Evolutionary conservation across 352 stramenopile genomes (phyloP), one percentile per base, ranked within the genome.

Genomic region (Pythium phragmitis): DNA sequence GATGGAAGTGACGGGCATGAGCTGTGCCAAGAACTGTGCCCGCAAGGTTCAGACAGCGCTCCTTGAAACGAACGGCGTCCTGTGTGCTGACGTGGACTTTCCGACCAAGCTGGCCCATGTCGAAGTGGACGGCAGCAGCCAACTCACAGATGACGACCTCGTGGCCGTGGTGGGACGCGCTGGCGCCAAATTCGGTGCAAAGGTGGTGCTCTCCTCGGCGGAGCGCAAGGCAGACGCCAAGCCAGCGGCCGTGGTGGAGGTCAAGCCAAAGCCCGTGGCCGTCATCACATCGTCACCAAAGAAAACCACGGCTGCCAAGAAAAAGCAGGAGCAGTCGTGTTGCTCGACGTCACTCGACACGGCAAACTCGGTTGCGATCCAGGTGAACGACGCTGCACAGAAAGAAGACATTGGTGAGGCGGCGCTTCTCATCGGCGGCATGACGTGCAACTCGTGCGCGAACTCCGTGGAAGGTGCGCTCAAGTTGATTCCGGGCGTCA

Each of bases 381-480:
- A 43, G 28, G 58, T 65, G 23, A 43, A 66, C 36, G 56, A 23
- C 2, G 3, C 34, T 13, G 11, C 34, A 41, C 7, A 16, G 12
- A 66, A 70, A 53, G 76, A 65, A 52, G 76, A 94, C 37, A 72
- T 91, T 59, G 77, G 72, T 12, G 74, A 93, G 33, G 83, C 73
- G 2, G 81, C 82, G 33, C 62, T 96, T 48, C 52, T 93, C 28
- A 68, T 96, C 17, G 85, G 76, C 16, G 92, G 92, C 1, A 98
- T 98, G 92, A 97, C 92, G 16, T 98, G 92, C 68, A 96, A 87
- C 36, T 96, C 91, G 30, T 98, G 92, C 62, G 87, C 90, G 1
- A 92, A 88, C 68, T 96, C 91, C n/a, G 85, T 98, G 47, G 87
- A 96, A 80, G 84, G 74, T 26, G 85, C 85, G n/a, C 65, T 97